Evolutionary conservation across 768 basidiomycete genomes (phyloP), one percentile per base, ranked within the genome.

Genomic region (Leccinum sublutescens): DNA sequence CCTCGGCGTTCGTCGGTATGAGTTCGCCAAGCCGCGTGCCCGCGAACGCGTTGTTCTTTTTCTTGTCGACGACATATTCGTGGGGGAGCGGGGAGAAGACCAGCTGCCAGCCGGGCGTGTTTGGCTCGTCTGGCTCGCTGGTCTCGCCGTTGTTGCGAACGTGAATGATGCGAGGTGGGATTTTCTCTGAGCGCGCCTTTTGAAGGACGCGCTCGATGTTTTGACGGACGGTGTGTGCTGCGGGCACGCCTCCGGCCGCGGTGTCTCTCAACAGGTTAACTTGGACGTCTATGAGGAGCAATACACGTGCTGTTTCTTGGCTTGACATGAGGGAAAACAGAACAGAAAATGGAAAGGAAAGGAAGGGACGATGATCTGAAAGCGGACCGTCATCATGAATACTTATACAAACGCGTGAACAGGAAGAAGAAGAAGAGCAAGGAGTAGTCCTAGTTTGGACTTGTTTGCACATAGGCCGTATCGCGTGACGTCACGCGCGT

Each of bases 31-130:
- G 76, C 11, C 54, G 61, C 19, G 87, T 89, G 11, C 84, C 84
- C 0, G 80, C 77, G 62, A 89, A 90, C 27, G 87, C 85, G 63
- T 89, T 88, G 74, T 85, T 87, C 74, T 86, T 86, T 52, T 75
- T 74, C 74, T 88, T 89, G 74, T 89, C 86, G 50, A 89, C 63
- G 54, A 87, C 75, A 52, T 73, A 68, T 68, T 89, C 87, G 65
- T 76, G 65, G 0, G 78, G 70, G 8, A 77, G 77, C 0, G 85
- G 82, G 17, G 75, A 64, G 71, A 84, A 82, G 56, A 79, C 78
- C 64, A 89, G 83, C 63, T 82, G 71, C 88, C 87, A 89, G 3
- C 86, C 86, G 1, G 77, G 68, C 1, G 82, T 74, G 60, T 76
- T 62, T 0, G 79, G 81, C 66, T 85, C 84, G 72, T 89, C 88